Base-by-base conservation (phyloP, 148 eudicot species). In the Rhododendron kiyosumense region DNA sequence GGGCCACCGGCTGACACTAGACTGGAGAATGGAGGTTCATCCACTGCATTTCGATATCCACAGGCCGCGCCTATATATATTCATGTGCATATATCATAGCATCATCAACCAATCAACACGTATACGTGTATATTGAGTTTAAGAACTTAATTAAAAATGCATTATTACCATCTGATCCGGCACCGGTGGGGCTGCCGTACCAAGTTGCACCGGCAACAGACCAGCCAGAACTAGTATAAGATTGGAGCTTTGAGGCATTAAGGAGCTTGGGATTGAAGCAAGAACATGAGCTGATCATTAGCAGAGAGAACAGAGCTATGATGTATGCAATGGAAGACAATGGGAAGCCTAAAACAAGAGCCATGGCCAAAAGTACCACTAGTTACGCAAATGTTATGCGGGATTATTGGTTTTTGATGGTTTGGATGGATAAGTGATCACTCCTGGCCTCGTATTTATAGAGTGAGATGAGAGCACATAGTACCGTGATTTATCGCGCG, bases 51-150 rank as follows among this genome's bases (percentile, higher is more conserved):
- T 45, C 63, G 80, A 81, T 91, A 96, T 22, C 99, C 99, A 89
- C 99, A 96, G 20, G 98, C 93, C 61, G 97, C 99, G 17, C 98
- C 99, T 96, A 87, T 30, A 67, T 32, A 71, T 5, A 59, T 59
- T 5, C 65, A 71, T 30, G 28, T 13, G 9, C 76, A 30, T 71
- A 5, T 43, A 43, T 43, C 0, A n/a, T 67, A 71, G 76, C 41
- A 71, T 13, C 74, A 28, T 12, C 12, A 67, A 67, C 74, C 74
- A 67, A 67, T 67, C 76, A 71, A 11, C 46, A 34, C 26, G 1
- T 69, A 4, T 69, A 52, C 71, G 51, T 83, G 51, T 20, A 36
- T 77, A 57, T 3, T 83, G 30, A 15, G 45, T 1, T 45, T 20
- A 45, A 38, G 45, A 41, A 41, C 45, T 41, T 6, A 52, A 11